Base-by-base conservation (phyloP, 176 grass and related monocot genomes). In the Themeda triandra region DNA sequence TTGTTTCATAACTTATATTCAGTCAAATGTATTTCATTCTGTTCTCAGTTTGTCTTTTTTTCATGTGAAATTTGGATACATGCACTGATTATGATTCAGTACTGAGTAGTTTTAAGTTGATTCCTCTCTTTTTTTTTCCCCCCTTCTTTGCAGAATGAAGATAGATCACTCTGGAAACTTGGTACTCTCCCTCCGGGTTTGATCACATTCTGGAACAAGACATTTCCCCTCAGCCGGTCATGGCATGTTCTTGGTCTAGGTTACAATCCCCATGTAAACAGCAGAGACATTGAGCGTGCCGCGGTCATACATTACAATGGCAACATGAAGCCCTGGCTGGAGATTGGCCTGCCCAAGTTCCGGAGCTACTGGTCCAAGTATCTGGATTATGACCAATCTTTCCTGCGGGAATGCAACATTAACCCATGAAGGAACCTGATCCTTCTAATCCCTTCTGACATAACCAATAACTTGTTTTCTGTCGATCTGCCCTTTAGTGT, bases 271-370 rank as follows among this genome's bases (percentile, higher is more conserved):
- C 90, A 94, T 82, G 66, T 97, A 29, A 90, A 83, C 69, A 81
- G 74, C 66, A 85, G 82, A 59, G 92, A 94, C 10, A 77, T 97
- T 21, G 90, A 91, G 41, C 70, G 45, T 63, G 90, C 92, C 0
- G 92, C 90, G 0, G 94, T 94, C 27, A 85, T 97, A 45, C 94
- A 97, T 83, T 97, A 97, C 73, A 94, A 94, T 54, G 94, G 94
- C 48, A 97, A 97, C 49, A 82, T 92, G 94, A 97, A 97, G 78
- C 94, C 94, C 19, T 97, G 94, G 94, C 87, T 97, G 27, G 92
- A 97, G 81, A 97, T 94, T 62, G 92, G 90, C 51, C 69, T 97
- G 59, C 90, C 90, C 67, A 88, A 86, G 56, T 97, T 77, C 75
- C 85, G 88, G 37, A 70, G 75, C 69, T 91, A 94, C 85, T 97